Base-by-base conservation (phyloP, 495 filamentous ascomycete genomes). In the Penicillium chermesinum region DNA sequence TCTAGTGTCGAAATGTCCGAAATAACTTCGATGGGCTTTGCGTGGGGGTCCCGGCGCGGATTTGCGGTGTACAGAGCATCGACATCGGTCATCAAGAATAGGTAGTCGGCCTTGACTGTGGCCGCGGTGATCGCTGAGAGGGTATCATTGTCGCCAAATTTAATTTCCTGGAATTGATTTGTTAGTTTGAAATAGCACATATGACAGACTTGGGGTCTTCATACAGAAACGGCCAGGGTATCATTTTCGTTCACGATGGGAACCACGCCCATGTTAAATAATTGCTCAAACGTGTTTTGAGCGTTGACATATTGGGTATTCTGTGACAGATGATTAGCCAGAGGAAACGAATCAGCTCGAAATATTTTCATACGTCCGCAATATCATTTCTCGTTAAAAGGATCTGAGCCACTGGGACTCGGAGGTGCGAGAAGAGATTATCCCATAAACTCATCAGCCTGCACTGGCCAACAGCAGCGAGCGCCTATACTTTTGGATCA, bases 161-260 rank as follows among this genome's bases (percentile, higher is more conserved):
- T 97, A 64, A 98, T 97, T 80, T 98, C 93, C 76, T 83, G 44
- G 8, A n/a, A 16, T 1, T 12, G 13, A 1, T 20, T 2, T 18
- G 48, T 39, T 34, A 32, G 7, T 37, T 3, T n/a, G 39, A 37
- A 16, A 21, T 17, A 6, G 5, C 15, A 33, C 2, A n/a, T 20
- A 17, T 44, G 2, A 3, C 13, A 22, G 12, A 13, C 25, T 3
- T 15, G n/a, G 14, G 19, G 15, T 19, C 8, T 27, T 45, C 71
- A 16, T 73, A 83, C 80, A 38, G 91, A 85, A 59, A 98, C 93
- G 35, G 91, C 88, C 37, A 98, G 69, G 5, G 94, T 98, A 66
- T 98, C 93, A 65, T 98, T 98, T 66, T 98, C 93, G 57, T 98
- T 98, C 49, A 98, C 93, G 53, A 98, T 96, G 2, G 93, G 94